Base-by-base conservation (phyloP, 2,329 filamentous ascomycete species). In the Waltergamsia citrina region DNA sequence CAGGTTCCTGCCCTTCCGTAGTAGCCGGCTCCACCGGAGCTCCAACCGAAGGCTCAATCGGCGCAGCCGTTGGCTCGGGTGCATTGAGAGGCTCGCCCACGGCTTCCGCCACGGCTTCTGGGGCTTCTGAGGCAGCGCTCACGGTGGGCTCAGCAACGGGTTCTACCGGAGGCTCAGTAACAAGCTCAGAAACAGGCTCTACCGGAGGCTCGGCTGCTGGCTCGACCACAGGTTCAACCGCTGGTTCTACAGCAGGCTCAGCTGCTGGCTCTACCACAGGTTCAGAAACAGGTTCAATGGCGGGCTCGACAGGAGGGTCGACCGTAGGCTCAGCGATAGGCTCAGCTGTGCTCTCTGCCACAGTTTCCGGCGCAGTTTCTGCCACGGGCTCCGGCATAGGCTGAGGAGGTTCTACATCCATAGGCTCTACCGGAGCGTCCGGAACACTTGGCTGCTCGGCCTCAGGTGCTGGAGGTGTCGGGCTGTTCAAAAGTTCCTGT, bases 321-420 rank as follows among this genome's bases (percentile, higher is more conserved):
- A n/a, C 23, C 23, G 9, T 16, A 8, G 9, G 12, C 23, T n/a
- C 25, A 20, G 16, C 4, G 23, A 12, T 22, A 21, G 20, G 25
- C 31, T 34, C 34, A 12, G 11, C 11, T 9, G 20, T 29, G 12
- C 30, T 17, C 12, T 19, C 24, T 15, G 32, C 24, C 26, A 24
- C 30, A 7, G 19, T 11, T 15, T 20, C 15, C 6, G 29, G 19
- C n/a, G 22, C 12, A 16, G 27, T 21, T 5, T 11, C 17, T 6
- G 29, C 15, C 3, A 17, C 32, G 14, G 38, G 36, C 23, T 48
- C 46, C 18, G 33, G 20, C 11, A n/a, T 30, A 12, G 36, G 23
- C 16, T 46, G 39, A 23, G 36, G 14, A 11, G 37, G 15, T 14
- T 19, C 20, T 16, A 29, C 27, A 32, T 37, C 33, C 15, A 15